phyloP scores from a whole-genome alignment of 139 green algal genomes.

The Chlamydomonas sphaeroides region DNA sequence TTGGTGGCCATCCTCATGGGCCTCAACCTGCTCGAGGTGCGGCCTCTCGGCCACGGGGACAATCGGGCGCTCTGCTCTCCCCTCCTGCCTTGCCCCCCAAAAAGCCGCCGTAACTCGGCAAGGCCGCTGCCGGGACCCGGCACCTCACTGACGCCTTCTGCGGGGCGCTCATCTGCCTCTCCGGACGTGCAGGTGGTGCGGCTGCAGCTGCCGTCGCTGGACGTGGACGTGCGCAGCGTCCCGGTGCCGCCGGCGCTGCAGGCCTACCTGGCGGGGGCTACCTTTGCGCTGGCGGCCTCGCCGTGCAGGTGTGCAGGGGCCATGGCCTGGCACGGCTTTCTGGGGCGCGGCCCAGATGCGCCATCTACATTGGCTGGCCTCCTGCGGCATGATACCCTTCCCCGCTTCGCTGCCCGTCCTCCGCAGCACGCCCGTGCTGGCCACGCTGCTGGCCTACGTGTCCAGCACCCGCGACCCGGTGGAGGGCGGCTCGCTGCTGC shows the following conservation, averaged over 20 bases:
- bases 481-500: slow-evolving; percentile 83
- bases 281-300: slow-evolving; percentile 95
- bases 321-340: no score
- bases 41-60: background rate
- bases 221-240: slow-evolving; percentile 78
- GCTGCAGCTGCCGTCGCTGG: slow-evolving; percentile 80
- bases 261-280: slow-evolving; percentile 91
- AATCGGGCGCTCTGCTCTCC: no score
- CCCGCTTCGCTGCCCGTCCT: slow-evolving; percentile 19
- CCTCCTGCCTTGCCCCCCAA: no score
- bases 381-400: no score
- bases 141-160: no score
- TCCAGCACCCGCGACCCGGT: slow-evolving; percentile 70
- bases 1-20: slow-evolving; percentile 92
- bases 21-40: slow-evolving; percentile 90
- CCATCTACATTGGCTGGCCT: no score
- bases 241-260: slow-evolving; percentile 62
- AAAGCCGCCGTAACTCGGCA: no score
- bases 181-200: slow-evolving; percentile 73
- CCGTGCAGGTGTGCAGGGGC: slow-evolving; percentile 63
- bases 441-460: slow-evolving; percentile 94
- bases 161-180: no score
- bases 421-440: slow-evolving; percentile 95
- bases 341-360: no score
- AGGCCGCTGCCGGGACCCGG: no score